Evolutionary conservation across 176 grass and related monocot genomes (phyloP).

Genomic region (Musa beccarii): DNA sequence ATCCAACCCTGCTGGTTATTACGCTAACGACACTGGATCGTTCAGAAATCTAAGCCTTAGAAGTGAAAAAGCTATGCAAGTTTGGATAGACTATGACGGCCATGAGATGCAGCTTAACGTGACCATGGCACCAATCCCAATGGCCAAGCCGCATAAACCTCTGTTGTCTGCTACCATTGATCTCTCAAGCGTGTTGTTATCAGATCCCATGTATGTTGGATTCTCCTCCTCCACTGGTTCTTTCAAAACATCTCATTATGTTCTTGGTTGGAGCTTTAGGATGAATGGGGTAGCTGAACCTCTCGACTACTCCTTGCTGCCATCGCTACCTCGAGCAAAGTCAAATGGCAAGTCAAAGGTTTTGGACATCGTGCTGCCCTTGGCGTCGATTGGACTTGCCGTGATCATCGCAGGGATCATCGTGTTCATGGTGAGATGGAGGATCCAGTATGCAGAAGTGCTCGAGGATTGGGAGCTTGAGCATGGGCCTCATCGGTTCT

Average conservation of each 20-base stretch:
- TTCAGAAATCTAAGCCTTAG: conserved; percentile 14
- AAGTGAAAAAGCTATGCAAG: neutral
- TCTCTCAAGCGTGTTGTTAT: neutral
- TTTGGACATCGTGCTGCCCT: conserved; percentile 1
- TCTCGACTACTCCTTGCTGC: conserved; percentile 16
- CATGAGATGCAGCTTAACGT: neutral
- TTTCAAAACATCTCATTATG: neutral
- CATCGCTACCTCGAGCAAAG: conserved; percentile 5
- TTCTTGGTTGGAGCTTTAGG: neutral
- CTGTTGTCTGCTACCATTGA: neutral
- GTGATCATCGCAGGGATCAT: neutral
- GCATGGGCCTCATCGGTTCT: conserved; percentile 31
- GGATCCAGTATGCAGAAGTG: conserved; percentile 19
- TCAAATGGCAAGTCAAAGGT: neutral
- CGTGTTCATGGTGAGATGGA: neutral
- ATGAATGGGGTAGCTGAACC: neutral
- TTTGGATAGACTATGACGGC: neutral
- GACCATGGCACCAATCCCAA: neutral
- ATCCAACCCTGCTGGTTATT: neutral
- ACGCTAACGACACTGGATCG: neutral
- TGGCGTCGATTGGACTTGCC: conserved; percentile 1
- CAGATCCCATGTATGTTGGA: neutral
- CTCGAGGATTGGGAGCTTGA: conserved; percentile 32
- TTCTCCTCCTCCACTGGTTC: neutral
- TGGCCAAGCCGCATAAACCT: neutral